A percentile compares a stretch with the other conserved stretches of the same genome.
Conservation (phyloP, 306 rosid species). For the Rosa chinensis region DNA sequence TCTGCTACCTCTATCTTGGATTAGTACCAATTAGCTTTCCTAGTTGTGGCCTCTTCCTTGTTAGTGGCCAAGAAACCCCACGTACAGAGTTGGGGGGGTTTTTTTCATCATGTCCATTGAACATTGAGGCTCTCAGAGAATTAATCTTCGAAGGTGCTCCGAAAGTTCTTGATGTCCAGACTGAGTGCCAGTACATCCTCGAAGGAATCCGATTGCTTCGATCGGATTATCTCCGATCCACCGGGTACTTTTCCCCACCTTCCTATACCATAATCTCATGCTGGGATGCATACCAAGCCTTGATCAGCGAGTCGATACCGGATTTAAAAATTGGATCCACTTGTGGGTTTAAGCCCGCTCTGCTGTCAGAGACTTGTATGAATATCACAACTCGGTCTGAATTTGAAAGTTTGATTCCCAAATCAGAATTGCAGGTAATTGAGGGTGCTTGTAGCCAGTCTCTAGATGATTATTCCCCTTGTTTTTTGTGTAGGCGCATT, state of each 20-base stretch:
- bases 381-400: constrained; percentile 10
- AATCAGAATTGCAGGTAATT: constrained; percentile 8
- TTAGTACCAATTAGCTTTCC: not conserved
- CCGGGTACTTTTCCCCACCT: constrained; percentile 23
- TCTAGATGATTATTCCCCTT: constrained; percentile 9
- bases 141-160: not conserved
- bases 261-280: not conserved
- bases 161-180: constrained; percentile 1
- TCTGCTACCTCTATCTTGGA: not conserved
- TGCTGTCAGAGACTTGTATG: constrained; percentile 15
- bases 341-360: constrained; percentile 10
- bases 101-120: constrained; percentile 10
- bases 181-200: constrained; percentile 16
- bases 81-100: not conserved
- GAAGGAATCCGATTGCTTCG: constrained; percentile 26
- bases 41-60: not conserved
- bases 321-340: constrained; percentile 3
- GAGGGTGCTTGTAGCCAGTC: constrained; percentile 9
- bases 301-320: constrained; percentile 7
- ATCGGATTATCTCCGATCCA: constrained; percentile 16
- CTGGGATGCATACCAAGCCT: constrained; percentile 12
- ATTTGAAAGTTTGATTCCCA: constrained; percentile 6
- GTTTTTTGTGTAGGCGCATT: not conserved
- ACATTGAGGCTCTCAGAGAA: not conserved
- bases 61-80: not conserved